Evolutionary conservation across 768 basidiomycete species (phyloP).

Genomic region (Filobasidium floriforme): DNA sequence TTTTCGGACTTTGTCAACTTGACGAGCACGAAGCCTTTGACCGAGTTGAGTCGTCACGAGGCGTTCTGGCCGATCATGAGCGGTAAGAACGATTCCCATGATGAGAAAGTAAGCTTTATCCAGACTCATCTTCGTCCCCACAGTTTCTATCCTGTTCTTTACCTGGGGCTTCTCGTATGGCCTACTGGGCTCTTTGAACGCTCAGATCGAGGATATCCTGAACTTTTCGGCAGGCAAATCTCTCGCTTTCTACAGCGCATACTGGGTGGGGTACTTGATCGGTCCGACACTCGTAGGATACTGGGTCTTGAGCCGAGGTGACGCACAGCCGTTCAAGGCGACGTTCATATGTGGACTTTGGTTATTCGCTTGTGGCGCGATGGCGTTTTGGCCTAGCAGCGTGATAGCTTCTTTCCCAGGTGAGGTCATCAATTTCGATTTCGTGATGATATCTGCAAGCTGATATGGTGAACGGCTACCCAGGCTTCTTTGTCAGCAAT

Average conservation of each 20-base stretch:
- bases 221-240: slow-evolving; percentile 27
- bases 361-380: slow-evolving; percentile 37
- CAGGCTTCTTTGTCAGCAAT: slow-evolving; percentile 41
- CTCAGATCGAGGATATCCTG: slow-evolving; percentile 31
- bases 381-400: slow-evolving; percentile 40
- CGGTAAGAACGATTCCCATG: slow-evolving; percentile 25
- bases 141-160: slow-evolving; percentile 39
- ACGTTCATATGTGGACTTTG: slow-evolving; percentile 41
- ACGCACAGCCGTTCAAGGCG: slow-evolving; percentile 30
- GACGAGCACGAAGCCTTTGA: slow-evolving; percentile 32
- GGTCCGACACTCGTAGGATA: slow-evolving; percentile 37
- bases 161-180: slow-evolving; percentile 43
- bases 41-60: slow-evolving; percentile 32
- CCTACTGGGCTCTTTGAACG: slow-evolving; percentile 39
- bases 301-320: slow-evolving; percentile 30
- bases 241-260: slow-evolving; percentile 35
- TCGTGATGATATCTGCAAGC: neutral
- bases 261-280: slow-evolving; percentile 36
- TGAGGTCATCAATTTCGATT: neutral
- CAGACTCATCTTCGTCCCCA: no score
- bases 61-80: slow-evolving; percentile 38
- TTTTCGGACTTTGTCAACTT: slow-evolving; percentile 43
- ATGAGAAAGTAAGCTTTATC: no score
- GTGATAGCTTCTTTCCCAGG: slow-evolving; percentile 5
- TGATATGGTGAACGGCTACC: slow-evolving; percentile 24